Conservation (phyloP, 2,329 filamentous ascomycete genomes). For the Trichoderma sp. region DNA sequence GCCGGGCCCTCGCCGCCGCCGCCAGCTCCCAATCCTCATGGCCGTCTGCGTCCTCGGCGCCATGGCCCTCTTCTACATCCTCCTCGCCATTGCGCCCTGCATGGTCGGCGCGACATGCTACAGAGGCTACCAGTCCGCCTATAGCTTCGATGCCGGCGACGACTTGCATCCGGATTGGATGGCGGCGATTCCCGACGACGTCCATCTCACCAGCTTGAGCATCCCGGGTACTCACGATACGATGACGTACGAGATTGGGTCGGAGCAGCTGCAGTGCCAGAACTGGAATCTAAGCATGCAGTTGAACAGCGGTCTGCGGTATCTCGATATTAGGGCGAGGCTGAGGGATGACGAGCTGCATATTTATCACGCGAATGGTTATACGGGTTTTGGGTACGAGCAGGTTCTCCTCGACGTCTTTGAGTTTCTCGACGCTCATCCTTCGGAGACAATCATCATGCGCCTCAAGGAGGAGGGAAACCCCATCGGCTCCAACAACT, state of each 20-base stretch:
- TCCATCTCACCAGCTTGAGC: conserved; percentile 46
- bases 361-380: conserved; percentile 49
- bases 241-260: conserved; percentile 47
- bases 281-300: conserved; percentile 48
- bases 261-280: conserved; percentile 47
- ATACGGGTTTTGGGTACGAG: conserved; percentile 47
- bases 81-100: conserved; percentile 33
- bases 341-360: conserved; percentile 45
- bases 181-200: conserved; percentile 43
- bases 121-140: conserved; percentile 34
- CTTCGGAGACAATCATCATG: conserved; percentile 50
- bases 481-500: conserved; percentile 39
- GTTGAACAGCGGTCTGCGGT: conserved; percentile 49
- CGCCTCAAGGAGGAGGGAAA: conserved; percentile 51
- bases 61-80: conserved; percentile 31
- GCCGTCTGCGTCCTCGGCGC: conserved; percentile 26
- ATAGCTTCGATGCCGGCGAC: conserved; percentile 45
- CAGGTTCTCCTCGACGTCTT: conserved; percentile 47
- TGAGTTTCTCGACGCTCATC: conserved; percentile 47
- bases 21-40: conserved; percentile 2
- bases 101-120: conserved; percentile 33
- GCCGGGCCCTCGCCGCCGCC: background rate
- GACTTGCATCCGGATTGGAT: conserved; percentile 44
- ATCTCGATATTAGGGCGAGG: conserved; percentile 52
- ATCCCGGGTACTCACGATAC: conserved; percentile 57